Conservation (phyloP, 805 yeast species). For the Yarrowia divulgata region DNA sequence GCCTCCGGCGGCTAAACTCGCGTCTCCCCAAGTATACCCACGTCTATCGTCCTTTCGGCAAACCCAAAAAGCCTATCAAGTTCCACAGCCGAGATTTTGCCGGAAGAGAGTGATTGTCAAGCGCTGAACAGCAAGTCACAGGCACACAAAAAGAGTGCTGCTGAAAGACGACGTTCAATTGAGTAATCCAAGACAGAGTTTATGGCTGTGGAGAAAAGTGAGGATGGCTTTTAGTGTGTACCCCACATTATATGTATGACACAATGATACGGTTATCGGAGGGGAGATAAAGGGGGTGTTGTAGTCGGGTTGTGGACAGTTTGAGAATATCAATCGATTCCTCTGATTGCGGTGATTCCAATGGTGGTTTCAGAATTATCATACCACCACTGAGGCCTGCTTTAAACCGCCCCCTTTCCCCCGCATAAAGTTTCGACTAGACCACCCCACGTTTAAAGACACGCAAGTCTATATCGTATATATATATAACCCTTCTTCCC, state of each 20-base stretch:
- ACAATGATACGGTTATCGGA: conserved; percentile 1
- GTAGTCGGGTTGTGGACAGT: no score
- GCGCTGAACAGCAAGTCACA: no score
- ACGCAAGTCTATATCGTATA: no score
- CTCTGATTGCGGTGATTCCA: not conserved
- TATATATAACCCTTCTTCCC: not conserved
- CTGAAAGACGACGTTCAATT: conserved; percentile 1
- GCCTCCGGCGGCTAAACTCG: not conserved
- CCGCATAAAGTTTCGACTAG: not conserved
- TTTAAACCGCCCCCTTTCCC: no score
- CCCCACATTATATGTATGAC: conserved; percentile 1
- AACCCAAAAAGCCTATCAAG: conserved; percentile 9
- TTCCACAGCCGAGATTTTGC: conserved; percentile 18
- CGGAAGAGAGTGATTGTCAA: not conserved
- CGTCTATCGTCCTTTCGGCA: not conserved
- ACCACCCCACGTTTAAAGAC: conserved; percentile 6
- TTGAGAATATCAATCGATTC: no score
- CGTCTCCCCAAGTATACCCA: not conserved
- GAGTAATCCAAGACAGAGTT: conserved; percentile 14
- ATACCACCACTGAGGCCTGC: no score
- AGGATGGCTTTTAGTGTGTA: not conserved
- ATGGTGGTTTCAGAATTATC: not conserved
- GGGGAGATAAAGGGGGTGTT: not conserved
- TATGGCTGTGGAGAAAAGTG: not conserved
- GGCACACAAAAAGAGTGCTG: not conserved